Conservation (phyloP, 83 land plant species). For the Thuja plicata region DNA sequence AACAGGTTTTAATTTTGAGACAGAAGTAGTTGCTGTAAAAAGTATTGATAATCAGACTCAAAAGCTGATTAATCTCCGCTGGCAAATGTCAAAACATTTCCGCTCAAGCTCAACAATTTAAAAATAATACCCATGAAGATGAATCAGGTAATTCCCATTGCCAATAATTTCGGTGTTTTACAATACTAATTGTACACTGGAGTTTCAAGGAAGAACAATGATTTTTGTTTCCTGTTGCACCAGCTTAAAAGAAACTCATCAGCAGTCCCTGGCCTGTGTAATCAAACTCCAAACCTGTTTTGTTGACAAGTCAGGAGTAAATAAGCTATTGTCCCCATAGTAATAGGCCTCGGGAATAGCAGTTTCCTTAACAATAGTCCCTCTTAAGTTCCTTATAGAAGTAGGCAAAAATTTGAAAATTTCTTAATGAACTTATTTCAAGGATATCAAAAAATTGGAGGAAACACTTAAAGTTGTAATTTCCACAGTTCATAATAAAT, state of each 20-base stretch:
- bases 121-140: conserved; percentile 40
- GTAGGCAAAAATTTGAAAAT: too few species aligned
- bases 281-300: background rate
- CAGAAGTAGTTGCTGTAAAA: conserved; percentile 58
- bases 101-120: conserved; percentile 22
- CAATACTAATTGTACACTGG: conserved; percentile 29
- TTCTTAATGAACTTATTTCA: too few species aligned
- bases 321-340: background rate
- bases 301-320: conserved; percentile 17
- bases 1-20: conserved; percentile 28
- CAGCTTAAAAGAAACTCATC: background rate
- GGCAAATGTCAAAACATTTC: conserved; percentile 48
- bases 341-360: too few species aligned
- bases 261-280: conserved; percentile 10
- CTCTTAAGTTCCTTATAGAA: too few species aligned
- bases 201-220: conserved; percentile 11
- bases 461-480: too few species aligned
- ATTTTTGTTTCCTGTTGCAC: conserved; percentile 15
- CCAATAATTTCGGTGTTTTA: conserved; percentile 21
- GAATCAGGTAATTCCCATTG: conserved; percentile 33
- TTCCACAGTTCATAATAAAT: too few species aligned
- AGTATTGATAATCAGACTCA: conserved; percentile 65
- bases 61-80: conserved; percentile 62
- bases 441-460: too few species aligned
- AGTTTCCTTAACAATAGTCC: too few species aligned